Base-by-base conservation (phyloP, 352 stramenopile species). In the Blastocystis sp. region DNA sequence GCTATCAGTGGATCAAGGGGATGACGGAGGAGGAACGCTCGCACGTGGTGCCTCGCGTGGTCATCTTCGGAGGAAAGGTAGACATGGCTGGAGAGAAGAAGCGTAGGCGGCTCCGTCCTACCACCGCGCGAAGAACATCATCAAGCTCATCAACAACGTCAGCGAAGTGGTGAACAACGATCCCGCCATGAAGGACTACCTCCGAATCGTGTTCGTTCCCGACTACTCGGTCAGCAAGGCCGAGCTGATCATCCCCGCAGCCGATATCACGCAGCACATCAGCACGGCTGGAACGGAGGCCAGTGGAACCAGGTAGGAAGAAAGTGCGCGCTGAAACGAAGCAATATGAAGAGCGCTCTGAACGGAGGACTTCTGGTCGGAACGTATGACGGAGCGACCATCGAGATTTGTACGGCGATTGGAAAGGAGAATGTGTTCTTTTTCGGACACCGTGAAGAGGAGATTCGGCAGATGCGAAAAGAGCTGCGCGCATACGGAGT, bases 351-450 rank as follows among this genome's bases (percentile, higher is more conserved):
- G 29, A 73, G 54, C 40, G 73, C 75, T 32, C 69, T 88, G 75
- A 88, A 88, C 54, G 87, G 87, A 1, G 87, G 51, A 21, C 86
- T 88, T 16, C 86, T 88, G 18, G 86, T 88, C 4, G 87, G 87
- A 29, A 88, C 87, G 32, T 78, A 67, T 14, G 87, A 88, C 64
- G 87, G 87, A 42, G 87, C 87, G 21, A 88, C 87, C 21, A 86
- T 89, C 42, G 87, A 89, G 53, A 89, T 89, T 38, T 29, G 11
- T 9, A 44, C 85, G 21, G 72, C 87, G 27, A 87, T 88, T 29
- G 87, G 87, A 32, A 18, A 88, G 63, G 84, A 88, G 24, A 89
- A 89, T 61, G 49, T 88, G 11, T 89, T 89, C 67, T 4, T 88
- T 24, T 89, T 89, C 54, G 87, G 87, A 0, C 65, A 67, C 21